Base-by-base conservation (phyloP, 306 rosid genomes). In the Abrus precatorius region DNA sequence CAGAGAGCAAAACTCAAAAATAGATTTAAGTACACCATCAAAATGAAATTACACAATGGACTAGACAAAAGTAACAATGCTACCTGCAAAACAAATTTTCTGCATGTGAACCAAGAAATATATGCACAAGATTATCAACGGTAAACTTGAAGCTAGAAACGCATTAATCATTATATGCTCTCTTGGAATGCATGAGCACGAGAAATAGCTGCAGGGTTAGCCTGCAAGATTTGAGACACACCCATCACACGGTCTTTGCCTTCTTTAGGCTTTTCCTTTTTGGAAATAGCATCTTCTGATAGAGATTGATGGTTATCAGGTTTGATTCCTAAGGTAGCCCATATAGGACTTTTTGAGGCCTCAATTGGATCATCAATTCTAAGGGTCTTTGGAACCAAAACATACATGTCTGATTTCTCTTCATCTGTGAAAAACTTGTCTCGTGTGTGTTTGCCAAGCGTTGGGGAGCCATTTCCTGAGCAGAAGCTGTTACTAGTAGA, bases 371-470 rank as follows among this genome's bases (percentile, higher is more conserved):
- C 86, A 62, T 85, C 88, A 29, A 80, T 64, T 82, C 86, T 78
- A 40, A 85, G 67, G 1, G 87, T 80, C 80, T 83, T 88, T 4
- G 91, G 94, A 57, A 76, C 84, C 30, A 85, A 81, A 45, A 80
- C 49, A 27, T 83, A 52, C 36, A 55, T 85, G 29, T 89, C 88
- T 50, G 84, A 41, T 60, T 72, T 85, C 38, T 87, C 87, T 49
- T 68, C 84, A 13, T 88, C 88, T 1, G 49, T 56, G 30, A 57
- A 44, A 70, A 59, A 75, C 27, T 54, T 43, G 33, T 87, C 92
- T 47, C 92, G 80, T 0, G 76, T 78, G 80, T 90, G 94, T 80
- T 91, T 89, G 11, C 93, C 97, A 5, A 88, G 79, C 2, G 76
- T 82, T 5, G 89, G 84, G 1, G 88, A 78, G 5, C 79, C 82